phyloP scores from a whole-genome alignment of 345 rosid species.

The Acer saccharum region DNA sequence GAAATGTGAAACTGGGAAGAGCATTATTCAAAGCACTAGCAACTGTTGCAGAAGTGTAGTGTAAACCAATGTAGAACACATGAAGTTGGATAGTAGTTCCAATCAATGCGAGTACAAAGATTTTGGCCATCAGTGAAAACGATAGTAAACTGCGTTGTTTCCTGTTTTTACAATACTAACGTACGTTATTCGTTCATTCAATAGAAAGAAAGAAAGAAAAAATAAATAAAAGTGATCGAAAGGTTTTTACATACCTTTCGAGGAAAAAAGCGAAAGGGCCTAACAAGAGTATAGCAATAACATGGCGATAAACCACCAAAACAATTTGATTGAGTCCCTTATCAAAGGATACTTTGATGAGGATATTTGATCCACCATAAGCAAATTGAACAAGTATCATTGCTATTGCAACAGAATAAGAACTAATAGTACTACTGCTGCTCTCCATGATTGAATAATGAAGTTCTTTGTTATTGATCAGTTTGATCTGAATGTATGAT shows the following conservation, averaged over 20 bases:
- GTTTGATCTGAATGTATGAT: too few relatives aligned
- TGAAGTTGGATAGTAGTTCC: conserved; percentile 51
- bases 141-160: conserved; percentile 39
- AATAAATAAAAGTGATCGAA: too few relatives aligned
- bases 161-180: conserved; percentile 24
- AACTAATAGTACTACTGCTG: background rate
- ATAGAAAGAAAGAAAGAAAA: too few relatives aligned
- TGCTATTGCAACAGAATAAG: conserved; percentile 25
- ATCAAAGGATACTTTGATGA: conserved; percentile 41
- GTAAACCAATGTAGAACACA: conserved; percentile 41
- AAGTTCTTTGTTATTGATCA: background rate
- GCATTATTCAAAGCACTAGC: conserved; percentile 50
- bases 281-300: conserved; percentile 37
- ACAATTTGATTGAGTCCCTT: conserved; percentile 43
- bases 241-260: conserved; percentile 46
- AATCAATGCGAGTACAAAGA: conserved; percentile 40
- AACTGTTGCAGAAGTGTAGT: conserved; percentile 40
- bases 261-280: conserved; percentile 46
- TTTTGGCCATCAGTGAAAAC: conserved; percentile 32
- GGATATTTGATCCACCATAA: conserved; percentile 45
- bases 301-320: conserved; percentile 43
- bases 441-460: conserved; percentile 19
- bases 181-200: background rate
- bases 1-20: conserved; percentile 46
- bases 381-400: conserved; percentile 41